These are phyloP conservation scores for Ceratocystis colombiana DNA, from an alignment of 2,329 filamentous ascomycete genomes.

Conservation along the genomic window DNA sequence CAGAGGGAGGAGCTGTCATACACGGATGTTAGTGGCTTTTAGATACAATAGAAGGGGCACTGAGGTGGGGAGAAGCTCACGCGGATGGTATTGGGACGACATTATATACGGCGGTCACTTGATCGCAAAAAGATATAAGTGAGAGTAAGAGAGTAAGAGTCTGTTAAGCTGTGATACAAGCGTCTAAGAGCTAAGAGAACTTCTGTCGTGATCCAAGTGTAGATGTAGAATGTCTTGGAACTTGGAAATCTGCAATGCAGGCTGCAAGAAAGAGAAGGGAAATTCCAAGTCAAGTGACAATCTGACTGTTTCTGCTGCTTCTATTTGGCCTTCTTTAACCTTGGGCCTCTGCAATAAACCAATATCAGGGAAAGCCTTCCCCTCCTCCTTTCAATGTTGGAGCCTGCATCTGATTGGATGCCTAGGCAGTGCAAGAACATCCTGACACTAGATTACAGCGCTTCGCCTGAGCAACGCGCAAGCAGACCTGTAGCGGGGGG, in stretches of 20 bases:
- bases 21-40: constrained; percentile 27
- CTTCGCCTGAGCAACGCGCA: background rate
- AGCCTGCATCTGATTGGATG: background rate
- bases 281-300: background rate
- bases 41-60: background rate
- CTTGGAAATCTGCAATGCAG: background rate
- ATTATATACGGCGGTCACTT: background rate
- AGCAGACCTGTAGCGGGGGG: too few relatives aligned
- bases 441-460: background rate
- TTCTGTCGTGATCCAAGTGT: too few relatives aligned
- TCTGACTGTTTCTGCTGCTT: background rate
- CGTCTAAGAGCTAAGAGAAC: background rate
- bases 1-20: constrained; percentile 36
- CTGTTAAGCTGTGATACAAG: background rate
- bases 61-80: constrained; percentile 32
- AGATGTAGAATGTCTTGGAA: background rate
- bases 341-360: background rate
- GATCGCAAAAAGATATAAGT: background rate
- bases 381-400: background rate
- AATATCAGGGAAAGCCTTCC: background rate
- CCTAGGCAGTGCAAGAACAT: background rate
- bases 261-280: background rate
- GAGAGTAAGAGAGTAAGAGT: too few relatives aligned
- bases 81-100: constrained; percentile 36
- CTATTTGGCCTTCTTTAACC: constrained; percentile 5